Evolutionary conservation across 768 basidiomycete genomes (phyloP).

Genomic region (Mycena kentingensis): DNA sequence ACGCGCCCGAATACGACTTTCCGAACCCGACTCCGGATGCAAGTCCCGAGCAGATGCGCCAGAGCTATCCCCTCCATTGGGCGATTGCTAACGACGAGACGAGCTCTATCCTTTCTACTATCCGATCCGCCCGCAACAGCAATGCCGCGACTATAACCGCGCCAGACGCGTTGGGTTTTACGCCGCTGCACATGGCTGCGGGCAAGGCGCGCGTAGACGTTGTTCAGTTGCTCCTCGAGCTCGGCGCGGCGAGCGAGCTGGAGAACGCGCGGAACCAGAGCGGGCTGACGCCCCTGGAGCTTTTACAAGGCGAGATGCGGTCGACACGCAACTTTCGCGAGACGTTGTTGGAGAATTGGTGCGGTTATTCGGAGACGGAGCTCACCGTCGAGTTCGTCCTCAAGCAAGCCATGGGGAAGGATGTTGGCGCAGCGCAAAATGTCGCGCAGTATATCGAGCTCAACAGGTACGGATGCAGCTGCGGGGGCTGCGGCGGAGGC

Average conservation of each 20-base stretch:
- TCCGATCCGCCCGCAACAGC: constrained; percentile 4
- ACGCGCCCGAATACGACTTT: constrained; percentile 1
- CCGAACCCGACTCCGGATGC: background rate
- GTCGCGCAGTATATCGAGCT: background rate
- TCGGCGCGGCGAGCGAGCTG: constrained; percentile 16
- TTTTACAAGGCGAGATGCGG: constrained; percentile 8
- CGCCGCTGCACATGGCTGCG: constrained; percentile 17
- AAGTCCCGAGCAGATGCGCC: background rate
- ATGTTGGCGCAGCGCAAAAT: background rate
- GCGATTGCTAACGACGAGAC: constrained; percentile 10
- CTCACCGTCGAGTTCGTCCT: constrained; percentile 11
- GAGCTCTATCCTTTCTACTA: background rate
- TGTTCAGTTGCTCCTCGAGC: constrained; percentile 12
- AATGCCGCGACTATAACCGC: constrained; percentile 17
- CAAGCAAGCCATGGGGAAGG: constrained; percentile 14
- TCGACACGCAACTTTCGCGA: constrained; percentile 15
- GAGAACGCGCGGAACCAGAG: constrained; percentile 14
- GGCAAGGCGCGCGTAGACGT: constrained; percentile 9
- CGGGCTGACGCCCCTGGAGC: constrained; percentile 17
- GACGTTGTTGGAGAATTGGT: constrained; percentile 15
- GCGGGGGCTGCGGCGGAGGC: background rate
- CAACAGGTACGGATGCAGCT: constrained; percentile 4
- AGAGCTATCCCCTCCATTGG: constrained; percentile 11
- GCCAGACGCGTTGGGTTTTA: constrained; percentile 18
- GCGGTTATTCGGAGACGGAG: constrained; percentile 10